Evolutionary conservation across 164 flowering plant species (phyloP).

Genomic region (Sextonia rubra): DNA sequence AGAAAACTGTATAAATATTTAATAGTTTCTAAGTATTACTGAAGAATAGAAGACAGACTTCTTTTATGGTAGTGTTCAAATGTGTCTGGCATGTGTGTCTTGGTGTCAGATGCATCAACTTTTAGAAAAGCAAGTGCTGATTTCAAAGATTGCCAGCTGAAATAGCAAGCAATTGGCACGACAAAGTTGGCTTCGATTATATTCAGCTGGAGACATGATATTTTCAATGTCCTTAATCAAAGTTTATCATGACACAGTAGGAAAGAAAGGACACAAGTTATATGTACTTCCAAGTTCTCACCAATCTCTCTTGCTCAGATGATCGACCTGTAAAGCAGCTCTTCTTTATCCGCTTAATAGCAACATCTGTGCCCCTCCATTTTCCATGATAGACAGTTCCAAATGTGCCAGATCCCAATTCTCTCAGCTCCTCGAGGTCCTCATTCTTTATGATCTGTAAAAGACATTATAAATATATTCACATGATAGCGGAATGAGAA

Average conservation of each 20-base stretch:
- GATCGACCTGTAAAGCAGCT: constrained; percentile 89
- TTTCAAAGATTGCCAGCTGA: background rate
- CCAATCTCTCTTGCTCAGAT: constrained; percentile 95
- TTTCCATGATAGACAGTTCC: constrained; percentile 97
- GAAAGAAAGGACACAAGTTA: background rate
- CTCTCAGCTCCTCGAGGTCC: constrained; percentile 88
- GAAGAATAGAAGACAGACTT: no score
- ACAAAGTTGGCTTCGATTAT: background rate
- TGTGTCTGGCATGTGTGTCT: background rate
- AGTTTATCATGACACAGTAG: background rate
- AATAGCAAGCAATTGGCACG: background rate
- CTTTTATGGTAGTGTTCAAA: no score
- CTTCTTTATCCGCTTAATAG: constrained; percentile 87
- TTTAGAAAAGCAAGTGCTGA: no score
- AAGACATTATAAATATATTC: background rate
- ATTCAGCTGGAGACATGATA: background rate
- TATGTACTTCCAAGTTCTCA: constrained; percentile 17
- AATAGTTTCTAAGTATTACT: no score
- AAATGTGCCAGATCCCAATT: constrained; percentile 90
- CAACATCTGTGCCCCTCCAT: constrained; percentile 96
- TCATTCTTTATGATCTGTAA: constrained; percentile 70
- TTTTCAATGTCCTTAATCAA: background rate
- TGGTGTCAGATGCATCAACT: background rate
- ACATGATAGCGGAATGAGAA: background rate
- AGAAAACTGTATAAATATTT: no score